Percentiles rank a stretch among this genome's conserved stretches.
phyloP scores from a whole-genome alignment of 1,284 basidiomycete genomes.

The Austroboletus novae-zelandiae region DNA sequence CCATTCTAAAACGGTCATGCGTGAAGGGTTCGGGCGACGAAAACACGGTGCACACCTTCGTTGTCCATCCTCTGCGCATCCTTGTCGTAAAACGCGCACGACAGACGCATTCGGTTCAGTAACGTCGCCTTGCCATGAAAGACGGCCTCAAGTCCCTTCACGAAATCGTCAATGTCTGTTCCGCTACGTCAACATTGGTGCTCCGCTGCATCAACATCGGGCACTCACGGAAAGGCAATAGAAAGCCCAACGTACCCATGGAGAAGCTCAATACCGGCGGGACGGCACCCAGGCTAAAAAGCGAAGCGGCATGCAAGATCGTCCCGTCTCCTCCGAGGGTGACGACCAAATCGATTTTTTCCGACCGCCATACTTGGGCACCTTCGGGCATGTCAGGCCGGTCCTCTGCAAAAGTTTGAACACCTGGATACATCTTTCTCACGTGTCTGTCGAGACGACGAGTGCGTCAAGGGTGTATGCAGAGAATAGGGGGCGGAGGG shows the following conservation, averaged over 20 bases:
- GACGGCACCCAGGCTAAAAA: conserved; percentile 87
- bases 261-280: conserved; percentile 96
- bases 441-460: conserved; percentile 50
- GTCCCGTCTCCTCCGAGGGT: conserved; percentile 96
- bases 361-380: conserved; percentile 59
- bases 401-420: conserved; percentile 75
- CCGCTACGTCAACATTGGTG: neutral
- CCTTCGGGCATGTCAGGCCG: conserved; percentile 63
- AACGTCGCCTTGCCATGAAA: conserved; percentile 75
- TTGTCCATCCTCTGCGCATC: conserved; percentile 57
- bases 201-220: neutral
- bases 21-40: conserved; percentile 1
- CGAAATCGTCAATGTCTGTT: conserved; percentile 79
- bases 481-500: neutral
- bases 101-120: conserved; percentile 84
- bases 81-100: conserved; percentile 72
- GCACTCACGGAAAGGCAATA: conserved; percentile 88
- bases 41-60: conserved; percentile 45
- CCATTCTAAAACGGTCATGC: conserved; percentile 56
- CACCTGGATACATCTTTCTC: conserved; percentile 61
- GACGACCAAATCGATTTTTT: conserved; percentile 81
- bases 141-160: conserved; percentile 74
- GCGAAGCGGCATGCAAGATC: conserved; percentile 89
- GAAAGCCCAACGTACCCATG: conserved; percentile 93
- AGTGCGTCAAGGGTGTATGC: neutral